These are phyloP conservation scores for Cryptococcus sp. DNA, from an alignment of 1,284 basidiomycete genomes.

Conservation along the genomic window DNA sequence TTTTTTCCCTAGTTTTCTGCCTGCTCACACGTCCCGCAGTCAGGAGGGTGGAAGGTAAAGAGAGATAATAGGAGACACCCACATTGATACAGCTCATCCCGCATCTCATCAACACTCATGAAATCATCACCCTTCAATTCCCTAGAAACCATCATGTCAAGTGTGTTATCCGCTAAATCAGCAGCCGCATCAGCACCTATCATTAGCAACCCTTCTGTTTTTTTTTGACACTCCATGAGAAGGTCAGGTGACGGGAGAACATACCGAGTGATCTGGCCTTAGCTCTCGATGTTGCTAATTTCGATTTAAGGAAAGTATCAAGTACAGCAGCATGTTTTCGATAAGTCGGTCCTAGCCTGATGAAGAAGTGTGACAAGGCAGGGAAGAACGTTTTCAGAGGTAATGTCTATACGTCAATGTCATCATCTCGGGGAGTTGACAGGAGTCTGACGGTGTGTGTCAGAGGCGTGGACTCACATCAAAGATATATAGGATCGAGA, in stretches of 20 bases:
- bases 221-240: too few relatives aligned
- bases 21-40: too few relatives aligned
- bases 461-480: slow-evolving; percentile 9
- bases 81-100: slow-evolving; percentile 32
- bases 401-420: slow-evolving; percentile 2
- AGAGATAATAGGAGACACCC: slow-evolving; percentile 1
- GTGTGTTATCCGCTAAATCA: slow-evolving; percentile 30
- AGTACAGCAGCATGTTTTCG: slow-evolving; percentile 9
- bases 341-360: slow-evolving; percentile 15
- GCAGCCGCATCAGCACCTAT: slow-evolving; percentile 16
- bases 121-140: slow-evolving; percentile 22
- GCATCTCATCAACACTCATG: slow-evolving; percentile 26
- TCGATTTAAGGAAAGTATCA: slow-evolving; percentile 13
- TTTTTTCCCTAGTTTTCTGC: too few relatives aligned
- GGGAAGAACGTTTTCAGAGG: slow-evolving; percentile 20
- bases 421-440: neutral
- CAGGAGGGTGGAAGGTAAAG: too few relatives aligned
- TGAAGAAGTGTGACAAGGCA: slow-evolving; percentile 13
- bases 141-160: slow-evolving; percentile 30
- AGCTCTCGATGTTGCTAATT: slow-evolving; percentile 13
- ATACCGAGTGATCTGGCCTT: slow-evolving; percentile 6
- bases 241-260: too few relatives aligned
- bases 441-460: too few relatives aligned
- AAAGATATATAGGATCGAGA: slow-evolving; percentile 16
- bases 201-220: too few relatives aligned